phyloP scores from a whole-genome alignment of 2,329 filamentous ascomycete genomes.

The Aspergillus awamori region DNA sequence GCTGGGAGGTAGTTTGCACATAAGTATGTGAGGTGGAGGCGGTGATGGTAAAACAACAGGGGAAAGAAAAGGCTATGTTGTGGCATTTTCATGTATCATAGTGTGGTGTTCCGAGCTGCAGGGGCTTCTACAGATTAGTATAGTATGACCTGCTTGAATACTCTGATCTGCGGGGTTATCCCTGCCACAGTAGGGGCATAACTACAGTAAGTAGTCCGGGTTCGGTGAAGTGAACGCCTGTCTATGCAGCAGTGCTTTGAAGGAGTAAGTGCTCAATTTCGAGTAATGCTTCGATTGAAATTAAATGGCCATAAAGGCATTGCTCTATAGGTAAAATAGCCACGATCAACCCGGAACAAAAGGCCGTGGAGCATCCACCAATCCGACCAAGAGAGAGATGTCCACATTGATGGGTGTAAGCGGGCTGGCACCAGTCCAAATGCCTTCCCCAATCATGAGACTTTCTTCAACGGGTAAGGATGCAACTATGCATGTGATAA shows the following conservation, averaged over 20 bases:
- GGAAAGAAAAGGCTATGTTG: not conserved
- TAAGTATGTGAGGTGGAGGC: not conserved
- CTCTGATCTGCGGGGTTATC: not conserved
- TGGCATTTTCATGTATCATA: slow-evolving; percentile 4
- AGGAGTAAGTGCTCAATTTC: not conserved
- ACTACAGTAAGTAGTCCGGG: not conserved
- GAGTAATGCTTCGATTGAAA: no score
- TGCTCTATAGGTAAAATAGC: not conserved
- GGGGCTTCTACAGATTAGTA: not conserved
- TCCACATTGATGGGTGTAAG: not conserved
- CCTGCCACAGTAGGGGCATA: not conserved
- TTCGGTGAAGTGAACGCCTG: not conserved
- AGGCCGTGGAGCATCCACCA: not conserved
- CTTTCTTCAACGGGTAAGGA: not conserved
- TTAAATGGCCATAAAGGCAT: no score
- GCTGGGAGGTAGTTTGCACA: not conserved
- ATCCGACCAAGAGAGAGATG: not conserved
- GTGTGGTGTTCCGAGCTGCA: not conserved
- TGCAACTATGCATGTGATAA: slow-evolving; percentile 1
- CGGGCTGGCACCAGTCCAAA: slow-evolving; percentile 7
- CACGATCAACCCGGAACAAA: not conserved
- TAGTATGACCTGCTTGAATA: not conserved
- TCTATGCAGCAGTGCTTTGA: not conserved
- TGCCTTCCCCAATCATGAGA: not conserved
- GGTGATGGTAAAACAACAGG: not conserved